A percentile compares a stretch with the other conserved stretches of the same genome.
Evolutionary conservation across 306 rosid genomes (phyloP).

Genomic region (Lupinus albus): DNA sequence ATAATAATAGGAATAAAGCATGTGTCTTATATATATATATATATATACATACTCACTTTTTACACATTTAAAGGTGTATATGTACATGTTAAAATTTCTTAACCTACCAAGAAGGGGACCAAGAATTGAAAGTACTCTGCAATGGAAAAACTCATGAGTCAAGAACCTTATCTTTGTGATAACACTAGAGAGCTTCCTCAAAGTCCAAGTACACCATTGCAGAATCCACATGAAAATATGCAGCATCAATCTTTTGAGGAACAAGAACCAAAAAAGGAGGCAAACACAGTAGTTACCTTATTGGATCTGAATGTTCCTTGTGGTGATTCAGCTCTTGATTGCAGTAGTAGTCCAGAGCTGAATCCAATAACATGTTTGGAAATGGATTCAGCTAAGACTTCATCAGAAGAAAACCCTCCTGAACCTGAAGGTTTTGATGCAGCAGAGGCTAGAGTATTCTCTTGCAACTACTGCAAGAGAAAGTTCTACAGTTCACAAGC

Average conservation of each 20-base stretch:
- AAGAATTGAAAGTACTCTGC: constrained; percentile 16
- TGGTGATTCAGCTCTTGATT: not conserved
- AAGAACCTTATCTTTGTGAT: constrained; percentile 10
- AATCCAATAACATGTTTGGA: constrained; percentile 23
- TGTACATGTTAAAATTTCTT: constrained; percentile 18
- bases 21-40: constrained; percentile 30
- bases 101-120: constrained; percentile 12
- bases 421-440: constrained; percentile 10
- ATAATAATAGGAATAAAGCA: constrained; percentile 36
- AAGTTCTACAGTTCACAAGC: constrained; percentile 85
- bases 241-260: constrained; percentile 28
- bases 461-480: constrained; percentile 79
- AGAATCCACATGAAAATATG: constrained; percentile 44
- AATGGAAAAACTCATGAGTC: constrained; percentile 48
- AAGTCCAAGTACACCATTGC: constrained; percentile 49
- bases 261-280: constrained; percentile 35
- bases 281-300: constrained; percentile 28
- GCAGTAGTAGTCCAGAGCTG: no score
- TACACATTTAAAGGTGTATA: constrained; percentile 39
- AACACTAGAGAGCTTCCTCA: constrained; percentile 40
- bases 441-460: constrained; percentile 53
- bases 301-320: constrained; percentile 53
- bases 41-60: not conserved
- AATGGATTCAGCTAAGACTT: constrained; percentile 36
- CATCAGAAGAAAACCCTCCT: constrained; percentile 17